Conservation (phyloP, 306 rosid species). For the Acacia confusa region DNA sequence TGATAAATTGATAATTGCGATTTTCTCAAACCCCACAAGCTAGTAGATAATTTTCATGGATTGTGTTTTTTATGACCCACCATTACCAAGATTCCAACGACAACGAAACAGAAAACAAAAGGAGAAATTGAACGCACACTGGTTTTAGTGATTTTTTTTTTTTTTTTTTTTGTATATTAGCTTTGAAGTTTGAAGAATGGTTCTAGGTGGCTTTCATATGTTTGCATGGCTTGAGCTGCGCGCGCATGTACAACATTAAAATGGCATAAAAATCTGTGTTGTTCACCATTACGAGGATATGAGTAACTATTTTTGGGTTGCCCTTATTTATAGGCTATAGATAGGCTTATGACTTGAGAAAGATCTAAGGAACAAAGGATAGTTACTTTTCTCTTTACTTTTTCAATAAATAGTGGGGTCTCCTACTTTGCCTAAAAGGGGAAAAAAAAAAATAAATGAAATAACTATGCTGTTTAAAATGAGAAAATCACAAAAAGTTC, state of each 20-base stretch:
- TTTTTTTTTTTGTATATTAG: not conserved
- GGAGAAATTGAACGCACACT: not conserved
- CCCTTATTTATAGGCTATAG: not conserved
- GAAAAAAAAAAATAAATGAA: no score
- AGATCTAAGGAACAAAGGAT: not conserved
- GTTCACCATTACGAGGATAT: not conserved
- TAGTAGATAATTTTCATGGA: constrained; percentile 34
- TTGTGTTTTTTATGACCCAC: not conserved
- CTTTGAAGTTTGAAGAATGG: not conserved
- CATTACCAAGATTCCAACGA: not conserved
- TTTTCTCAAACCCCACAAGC: constrained; percentile 34
- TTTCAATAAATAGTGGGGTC: not conserved
- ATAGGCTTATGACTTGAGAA: not conserved
- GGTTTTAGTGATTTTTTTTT: not conserved
- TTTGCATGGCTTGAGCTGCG: constrained; percentile 20
- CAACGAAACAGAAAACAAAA: not conserved
- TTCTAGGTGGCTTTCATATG: not conserved
- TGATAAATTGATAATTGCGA: constrained; percentile 5
- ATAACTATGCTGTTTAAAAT: no score
- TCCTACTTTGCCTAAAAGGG: not conserved
- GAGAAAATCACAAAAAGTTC: no score
- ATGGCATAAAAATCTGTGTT: not conserved
- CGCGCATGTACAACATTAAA: not conserved
- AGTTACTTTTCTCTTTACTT: not conserved
- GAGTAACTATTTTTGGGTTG: not conserved